These are phyloP conservation scores for Zancudomyces culisetae DNA, from an alignment of 371 early-diverging fungal species.

Conservation along the genomic window DNA sequence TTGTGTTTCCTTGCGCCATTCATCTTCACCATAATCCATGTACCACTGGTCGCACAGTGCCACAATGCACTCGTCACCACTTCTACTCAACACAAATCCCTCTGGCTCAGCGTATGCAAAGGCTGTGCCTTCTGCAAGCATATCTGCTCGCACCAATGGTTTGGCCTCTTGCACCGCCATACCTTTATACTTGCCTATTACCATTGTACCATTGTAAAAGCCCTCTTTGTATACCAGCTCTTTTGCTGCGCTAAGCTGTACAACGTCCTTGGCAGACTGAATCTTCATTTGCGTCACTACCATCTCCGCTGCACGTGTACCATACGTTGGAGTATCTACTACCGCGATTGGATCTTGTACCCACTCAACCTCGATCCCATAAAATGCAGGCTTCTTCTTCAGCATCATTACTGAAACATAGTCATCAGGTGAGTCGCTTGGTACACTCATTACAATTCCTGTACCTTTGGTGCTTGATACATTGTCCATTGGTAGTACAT, in stretches of 20 bases:
- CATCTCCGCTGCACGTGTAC: conserved; percentile 62
- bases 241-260: conserved; percentile 81
- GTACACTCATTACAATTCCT: conserved; percentile 95
- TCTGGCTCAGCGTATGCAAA: conserved; percentile 96
- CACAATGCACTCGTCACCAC: conserved; percentile 98
- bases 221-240: conserved; percentile 93
- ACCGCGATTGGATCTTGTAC: conserved; percentile 68
- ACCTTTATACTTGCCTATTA: conserved; percentile 64
- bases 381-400: conserved; percentile 82
- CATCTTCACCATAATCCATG: conserved; percentile 91
- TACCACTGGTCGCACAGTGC: conserved; percentile 99
- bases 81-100: conserved; percentile 82
- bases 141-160: conserved; percentile 47
- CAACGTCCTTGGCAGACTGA: conserved; percentile 83
- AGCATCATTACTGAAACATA: conserved; percentile 75
- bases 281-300: conserved; percentile 83
- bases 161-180: conserved; percentile 84
- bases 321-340: conserved; percentile 70
- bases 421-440: conserved; percentile 96
- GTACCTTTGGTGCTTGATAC: conserved; percentile 93
- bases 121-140: conserved; percentile 54
- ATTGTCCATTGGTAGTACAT: conserved; percentile 91
- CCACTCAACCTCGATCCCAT: conserved; percentile 78
- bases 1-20: conserved; percentile 73
- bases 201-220: conserved; percentile 84